A percentile compares a stretch with the other conserved stretches of the same genome.
These are phyloP conservation scores for Trichoderma sp. DNA, from an alignment of 2,329 filamentous ascomycete species.

Conservation along the genomic window DNA sequence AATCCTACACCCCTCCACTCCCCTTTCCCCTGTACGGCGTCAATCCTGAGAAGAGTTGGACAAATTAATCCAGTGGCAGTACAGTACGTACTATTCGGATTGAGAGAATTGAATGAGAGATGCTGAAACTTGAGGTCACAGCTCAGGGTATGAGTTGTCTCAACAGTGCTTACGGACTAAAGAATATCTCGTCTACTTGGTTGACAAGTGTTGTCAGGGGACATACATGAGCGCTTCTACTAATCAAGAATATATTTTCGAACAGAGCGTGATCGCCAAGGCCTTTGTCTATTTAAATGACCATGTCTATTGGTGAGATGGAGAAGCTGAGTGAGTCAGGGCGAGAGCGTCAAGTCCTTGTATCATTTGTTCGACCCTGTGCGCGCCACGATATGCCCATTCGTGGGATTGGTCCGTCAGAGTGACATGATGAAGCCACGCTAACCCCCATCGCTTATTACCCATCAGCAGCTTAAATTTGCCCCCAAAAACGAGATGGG, in stretches of 20 bases:
- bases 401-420: conserved; percentile 6
- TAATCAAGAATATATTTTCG: background rate
- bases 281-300: background rate
- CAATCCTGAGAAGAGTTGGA: background rate
- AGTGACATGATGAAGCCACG: conserved; percentile 13
- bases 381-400: background rate
- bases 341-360: background rate
- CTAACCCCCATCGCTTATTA: background rate
- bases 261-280: background rate
- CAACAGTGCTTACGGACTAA: background rate
- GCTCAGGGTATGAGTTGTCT: background rate
- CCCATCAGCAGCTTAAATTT: conserved; percentile 14
- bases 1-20: background rate
- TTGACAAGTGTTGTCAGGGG: background rate
- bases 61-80: background rate
- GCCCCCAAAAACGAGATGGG: background rate
- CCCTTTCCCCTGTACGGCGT: background rate
- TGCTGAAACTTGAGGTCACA: background rate
- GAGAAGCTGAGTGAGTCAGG: background rate
- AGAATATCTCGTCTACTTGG: background rate
- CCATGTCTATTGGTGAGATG: background rate
- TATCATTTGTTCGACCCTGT: background rate
- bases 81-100: background rate
- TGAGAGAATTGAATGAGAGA: background rate
- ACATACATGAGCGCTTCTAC: background rate